Percentiles rank a stretch among this genome's conserved stretches.
Conservation (phyloP, 176 grass and related monocot species). For the bread wheat (Triticum aestivum) region DNA sequence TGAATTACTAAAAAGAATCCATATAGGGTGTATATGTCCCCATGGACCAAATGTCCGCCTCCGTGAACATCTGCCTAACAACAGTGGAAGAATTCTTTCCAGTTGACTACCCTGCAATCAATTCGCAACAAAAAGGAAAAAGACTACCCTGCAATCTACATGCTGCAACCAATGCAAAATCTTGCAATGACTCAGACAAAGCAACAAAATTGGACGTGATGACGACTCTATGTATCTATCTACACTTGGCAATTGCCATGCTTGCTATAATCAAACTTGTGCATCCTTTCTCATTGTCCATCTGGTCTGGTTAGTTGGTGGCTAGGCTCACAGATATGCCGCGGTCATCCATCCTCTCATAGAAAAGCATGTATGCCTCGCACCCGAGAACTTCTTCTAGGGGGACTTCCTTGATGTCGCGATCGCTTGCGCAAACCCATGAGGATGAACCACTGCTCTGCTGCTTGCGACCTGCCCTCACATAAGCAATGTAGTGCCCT, state of each 20-base stretch:
- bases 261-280: no score
- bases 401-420: conserved; percentile 41
- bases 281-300: background rate
- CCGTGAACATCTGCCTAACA: no score
- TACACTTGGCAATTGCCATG: no score
- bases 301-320: background rate
- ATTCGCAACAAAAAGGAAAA: no score
- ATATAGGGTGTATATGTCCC: no score
- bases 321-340: background rate
- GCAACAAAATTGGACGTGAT: conserved; percentile 1
- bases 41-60: no score
- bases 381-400: conserved; percentile 60
- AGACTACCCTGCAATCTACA: background rate
- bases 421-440: conserved; percentile 70
- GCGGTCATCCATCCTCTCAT: conserved; percentile 57
- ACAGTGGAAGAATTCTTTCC: no score
- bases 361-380: conserved; percentile 76
- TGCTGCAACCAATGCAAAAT: background rate
- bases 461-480: conserved; percentile 30
- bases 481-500: conserved; percentile 62
- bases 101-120: no score
- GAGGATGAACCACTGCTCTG: conserved; percentile 9
- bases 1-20: no score
- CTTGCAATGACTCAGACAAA: no score
- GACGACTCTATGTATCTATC: background rate